Evolutionary conservation across 768 basidiomycete species (phyloP).

Genomic region (Rhizopogon roseolus): DNA sequence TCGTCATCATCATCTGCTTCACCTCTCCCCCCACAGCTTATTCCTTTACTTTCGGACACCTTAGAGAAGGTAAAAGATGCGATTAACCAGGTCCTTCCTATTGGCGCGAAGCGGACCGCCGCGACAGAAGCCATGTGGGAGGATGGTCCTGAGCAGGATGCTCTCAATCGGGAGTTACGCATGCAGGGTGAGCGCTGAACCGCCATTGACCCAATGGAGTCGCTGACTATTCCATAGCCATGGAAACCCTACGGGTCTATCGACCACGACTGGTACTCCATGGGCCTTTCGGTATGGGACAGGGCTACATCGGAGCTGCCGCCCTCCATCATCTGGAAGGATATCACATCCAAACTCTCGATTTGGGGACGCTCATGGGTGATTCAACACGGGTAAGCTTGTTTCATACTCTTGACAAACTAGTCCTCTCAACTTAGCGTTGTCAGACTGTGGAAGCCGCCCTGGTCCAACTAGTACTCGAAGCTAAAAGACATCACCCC

Average conservation of each 20-base stretch:
- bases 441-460: slow-evolving; percentile 83
- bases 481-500: slow-evolving; percentile 96
- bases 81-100: slow-evolving; percentile 72
- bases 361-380: slow-evolving; percentile 82
- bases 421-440: slow-evolving; percentile 1
- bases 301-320: slow-evolving; percentile 84
- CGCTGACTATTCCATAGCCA: slow-evolving; percentile 44
- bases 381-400: slow-evolving; percentile 81
- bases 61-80: slow-evolving; percentile 69
- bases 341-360: slow-evolving; percentile 90
- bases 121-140: slow-evolving; percentile 96
- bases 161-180: slow-evolving; percentile 83
- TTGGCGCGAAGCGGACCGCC: slow-evolving; percentile 75
- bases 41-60: slow-evolving; percentile 64
- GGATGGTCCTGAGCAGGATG: slow-evolving; percentile 75
- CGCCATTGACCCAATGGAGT: not conserved
- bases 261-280: slow-evolving; percentile 83
- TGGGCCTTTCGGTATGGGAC: slow-evolving; percentile 86
- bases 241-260: slow-evolving; percentile 88
- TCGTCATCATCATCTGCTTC: slow-evolving; percentile 84
- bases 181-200: slow-evolving; percentile 61
- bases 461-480: slow-evolving; percentile 91
- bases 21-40: slow-evolving; percentile 80
- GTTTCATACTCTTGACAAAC: not conserved
- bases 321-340: slow-evolving; percentile 93